Evolutionary conservation across 2,329 filamentous ascomycete species (phyloP).

Genomic region (Pestalotiopsis sp.): DNA sequence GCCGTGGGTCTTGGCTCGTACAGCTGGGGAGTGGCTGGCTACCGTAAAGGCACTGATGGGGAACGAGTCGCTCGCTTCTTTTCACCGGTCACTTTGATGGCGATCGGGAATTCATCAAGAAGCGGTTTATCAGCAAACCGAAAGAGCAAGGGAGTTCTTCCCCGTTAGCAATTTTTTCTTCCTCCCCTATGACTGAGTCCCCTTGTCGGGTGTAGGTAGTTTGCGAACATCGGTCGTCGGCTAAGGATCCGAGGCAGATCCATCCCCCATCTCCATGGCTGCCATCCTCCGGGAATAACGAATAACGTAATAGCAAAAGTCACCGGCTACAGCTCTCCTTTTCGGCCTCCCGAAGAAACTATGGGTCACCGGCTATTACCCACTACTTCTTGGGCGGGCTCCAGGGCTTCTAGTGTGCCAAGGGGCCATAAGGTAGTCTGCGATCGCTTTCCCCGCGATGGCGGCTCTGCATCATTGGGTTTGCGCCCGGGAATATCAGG

Average conservation of each 20-base stretch:
- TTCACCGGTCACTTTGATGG: too few species aligned
- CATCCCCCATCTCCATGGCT: neutral
- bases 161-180: neutral
- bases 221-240: neutral
- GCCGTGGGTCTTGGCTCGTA: neutral
- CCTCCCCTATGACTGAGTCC: neutral
- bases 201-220: neutral
- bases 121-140: too few species aligned
- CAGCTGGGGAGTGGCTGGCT: too few species aligned
- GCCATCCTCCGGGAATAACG: neutral
- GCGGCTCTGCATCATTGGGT: neutral
- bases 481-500: neutral
- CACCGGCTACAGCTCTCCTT: neutral
- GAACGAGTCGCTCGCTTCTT: too few species aligned
- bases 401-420: neutral
- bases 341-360: neutral
- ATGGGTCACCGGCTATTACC: neutral
- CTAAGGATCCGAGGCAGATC: neutral
- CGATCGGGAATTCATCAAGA: too few species aligned
- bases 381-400: neutral
- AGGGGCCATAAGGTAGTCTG: neutral
- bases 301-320: conserved; percentile 10
- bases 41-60: too few species aligned
- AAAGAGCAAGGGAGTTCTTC: too few species aligned
- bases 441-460: neutral